Conservation (phyloP, 179 eudicot species). For the Amaranthus tricolor region DNA sequence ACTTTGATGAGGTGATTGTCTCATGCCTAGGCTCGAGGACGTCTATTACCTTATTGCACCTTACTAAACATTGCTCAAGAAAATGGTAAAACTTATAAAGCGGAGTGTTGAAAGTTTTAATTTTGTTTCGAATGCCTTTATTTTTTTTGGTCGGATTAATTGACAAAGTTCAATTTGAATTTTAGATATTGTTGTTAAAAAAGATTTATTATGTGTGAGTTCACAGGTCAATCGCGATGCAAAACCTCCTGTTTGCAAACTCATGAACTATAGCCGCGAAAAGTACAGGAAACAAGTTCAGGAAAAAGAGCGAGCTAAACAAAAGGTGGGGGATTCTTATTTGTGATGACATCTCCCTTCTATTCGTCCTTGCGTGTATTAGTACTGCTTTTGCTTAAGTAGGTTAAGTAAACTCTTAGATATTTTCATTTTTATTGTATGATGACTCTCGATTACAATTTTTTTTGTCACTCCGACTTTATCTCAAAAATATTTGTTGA, state of each 20-base stretch:
- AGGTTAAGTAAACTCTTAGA: not conserved
- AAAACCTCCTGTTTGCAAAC: constrained; percentile 78
- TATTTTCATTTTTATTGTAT: not conserved
- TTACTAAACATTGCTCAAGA: no score
- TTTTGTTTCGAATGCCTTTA: not conserved
- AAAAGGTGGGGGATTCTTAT: constrained; percentile 46
- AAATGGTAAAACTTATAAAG: no score
- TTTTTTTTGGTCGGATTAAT: not conserved
- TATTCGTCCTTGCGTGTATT: not conserved
- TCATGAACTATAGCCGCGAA: constrained; percentile 64
- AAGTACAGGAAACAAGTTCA: constrained; percentile 45
- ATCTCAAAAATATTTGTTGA: not conserved
- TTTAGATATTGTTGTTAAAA: not conserved
- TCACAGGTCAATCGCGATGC: constrained; percentile 56
- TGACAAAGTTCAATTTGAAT: not conserved
- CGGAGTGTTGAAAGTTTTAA: not conserved
- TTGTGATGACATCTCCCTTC: not conserved
- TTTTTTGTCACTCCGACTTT: not conserved
- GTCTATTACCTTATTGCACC: no score
- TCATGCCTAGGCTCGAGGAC: no score
- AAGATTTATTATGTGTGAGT: not conserved
- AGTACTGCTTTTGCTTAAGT: not conserved
- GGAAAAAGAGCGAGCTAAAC: constrained; percentile 60
- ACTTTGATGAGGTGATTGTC: no score
- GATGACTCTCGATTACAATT: not conserved